Conservation (phyloP, 2,329 filamentous ascomycete species). For the Graphiopsis chlorocephala region DNA sequence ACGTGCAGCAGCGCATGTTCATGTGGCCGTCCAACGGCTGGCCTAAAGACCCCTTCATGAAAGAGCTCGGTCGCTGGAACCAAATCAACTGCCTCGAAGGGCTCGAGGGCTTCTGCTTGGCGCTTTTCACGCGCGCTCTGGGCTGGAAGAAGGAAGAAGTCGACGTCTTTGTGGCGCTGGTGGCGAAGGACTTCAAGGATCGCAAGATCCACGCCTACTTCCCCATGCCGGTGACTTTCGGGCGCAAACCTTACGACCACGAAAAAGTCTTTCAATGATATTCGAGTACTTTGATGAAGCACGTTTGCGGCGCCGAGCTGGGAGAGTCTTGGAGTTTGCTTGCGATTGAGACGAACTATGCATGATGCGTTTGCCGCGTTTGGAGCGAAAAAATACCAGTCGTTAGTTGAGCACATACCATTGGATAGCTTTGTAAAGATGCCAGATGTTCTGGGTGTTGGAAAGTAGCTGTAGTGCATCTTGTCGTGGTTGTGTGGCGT, state of each 20-base stretch:
- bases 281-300: background rate
- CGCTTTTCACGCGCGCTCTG: conserved; percentile 41
- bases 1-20: conserved; percentile 40
- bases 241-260: conserved; percentile 29
- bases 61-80: conserved; percentile 49
- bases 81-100: conserved; percentile 42
- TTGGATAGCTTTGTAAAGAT: background rate
- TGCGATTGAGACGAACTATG: background rate
- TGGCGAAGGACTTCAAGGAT: conserved; percentile 34
- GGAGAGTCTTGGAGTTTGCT: background rate
- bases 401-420: background rate
- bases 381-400: background rate
- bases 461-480: background rate
- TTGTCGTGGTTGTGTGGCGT: background rate
- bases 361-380: background rate
- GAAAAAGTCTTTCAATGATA: conserved; percentile 13
- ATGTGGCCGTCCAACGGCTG: conserved; percentile 46
- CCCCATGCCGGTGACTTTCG: conserved; percentile 38
- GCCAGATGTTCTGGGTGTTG: background rate
- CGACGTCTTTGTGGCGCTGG: conserved; percentile 40
- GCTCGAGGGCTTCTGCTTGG: conserved; percentile 43
- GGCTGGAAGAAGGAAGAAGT: conserved; percentile 46
- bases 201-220: conserved; percentile 38
- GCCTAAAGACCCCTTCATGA: conserved; percentile 50
- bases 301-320: background rate